These are phyloP conservation scores for Rugonectria rugulosa DNA, from an alignment of 2,329 filamentous ascomycete species.

Conservation along the genomic window DNA sequence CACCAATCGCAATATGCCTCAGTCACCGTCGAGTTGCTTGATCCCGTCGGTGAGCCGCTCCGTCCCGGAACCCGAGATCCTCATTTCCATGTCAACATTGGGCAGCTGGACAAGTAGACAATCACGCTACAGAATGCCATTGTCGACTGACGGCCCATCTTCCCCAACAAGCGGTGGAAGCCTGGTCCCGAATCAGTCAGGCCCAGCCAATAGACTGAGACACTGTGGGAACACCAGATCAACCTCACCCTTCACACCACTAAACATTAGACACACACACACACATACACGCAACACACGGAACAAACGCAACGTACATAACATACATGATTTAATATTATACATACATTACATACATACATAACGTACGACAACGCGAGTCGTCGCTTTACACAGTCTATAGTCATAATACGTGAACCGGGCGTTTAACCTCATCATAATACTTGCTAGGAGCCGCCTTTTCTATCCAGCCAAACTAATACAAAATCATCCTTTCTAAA, in stretches of 20 bases:
- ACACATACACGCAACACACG: constrained; percentile 33
- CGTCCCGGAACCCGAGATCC: too few species aligned
- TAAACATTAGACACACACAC: constrained; percentile 28
- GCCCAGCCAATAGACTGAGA: too few species aligned
- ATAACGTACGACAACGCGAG: constrained; percentile 40
- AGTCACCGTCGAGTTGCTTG: too few species aligned
- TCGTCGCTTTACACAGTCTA: constrained; percentile 36
- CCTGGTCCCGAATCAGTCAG: too few species aligned
- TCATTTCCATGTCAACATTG: too few species aligned
- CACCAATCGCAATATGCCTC: too few species aligned
- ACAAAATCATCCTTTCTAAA: constrained; percentile 25
- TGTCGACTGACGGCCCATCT: neutral
- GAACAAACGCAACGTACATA: constrained; percentile 29
- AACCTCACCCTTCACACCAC: constrained; percentile 19
- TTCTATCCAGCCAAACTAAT: constrained; percentile 38
- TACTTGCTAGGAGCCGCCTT: constrained; percentile 40
- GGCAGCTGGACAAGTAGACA: too few species aligned
- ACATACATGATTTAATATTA: constrained; percentile 27
- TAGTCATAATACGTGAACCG: constrained; percentile 36
- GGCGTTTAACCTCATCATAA: constrained; percentile 37
- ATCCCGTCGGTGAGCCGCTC: too few species aligned
- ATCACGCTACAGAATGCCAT: neutral
- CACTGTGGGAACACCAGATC: constrained; percentile 17
- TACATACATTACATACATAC: constrained; percentile 31
- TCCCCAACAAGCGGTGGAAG: neutral